Evolutionary conservation across 805 yeast species (phyloP).

Genomic region (Tetrapisispora namnaoensis): DNA sequence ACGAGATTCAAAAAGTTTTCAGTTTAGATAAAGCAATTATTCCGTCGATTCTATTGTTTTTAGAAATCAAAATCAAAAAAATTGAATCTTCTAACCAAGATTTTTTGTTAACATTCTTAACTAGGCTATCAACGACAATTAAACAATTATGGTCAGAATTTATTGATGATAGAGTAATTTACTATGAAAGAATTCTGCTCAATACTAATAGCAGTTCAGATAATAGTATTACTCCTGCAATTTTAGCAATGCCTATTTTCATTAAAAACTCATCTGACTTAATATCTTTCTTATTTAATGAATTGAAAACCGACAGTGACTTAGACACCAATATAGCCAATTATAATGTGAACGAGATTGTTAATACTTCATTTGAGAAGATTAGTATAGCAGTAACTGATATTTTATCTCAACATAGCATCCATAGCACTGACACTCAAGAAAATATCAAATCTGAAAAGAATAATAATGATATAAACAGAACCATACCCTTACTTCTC

Average conservation of each 20-base stretch:
- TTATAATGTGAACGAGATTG: slow-evolving; percentile 2
- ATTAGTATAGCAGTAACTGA: slow-evolving; percentile 4
- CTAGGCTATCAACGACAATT: slow-evolving; percentile 43
- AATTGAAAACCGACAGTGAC: neutral
- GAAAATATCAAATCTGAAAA: neutral
- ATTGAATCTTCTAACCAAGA: slow-evolving; percentile 53
- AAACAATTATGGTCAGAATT: slow-evolving; percentile 49
- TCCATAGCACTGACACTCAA: neutral
- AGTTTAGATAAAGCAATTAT: slow-evolving; percentile 30
- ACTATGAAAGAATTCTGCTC: slow-evolving; percentile 31
- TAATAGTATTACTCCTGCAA: slow-evolving; percentile 36
- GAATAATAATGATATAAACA: slow-evolving; percentile 23
- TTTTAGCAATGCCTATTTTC: slow-evolving; percentile 40
- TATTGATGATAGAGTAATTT: slow-evolving; percentile 42
- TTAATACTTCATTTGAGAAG: slow-evolving; percentile 1
- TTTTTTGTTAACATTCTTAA: slow-evolving; percentile 42
- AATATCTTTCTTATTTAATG: slow-evolving; percentile 24
- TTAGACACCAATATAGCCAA: neutral
- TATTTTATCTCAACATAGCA: slow-evolving; percentile 1
- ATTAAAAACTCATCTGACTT: slow-evolving; percentile 27
- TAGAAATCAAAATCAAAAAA: slow-evolving; percentile 32
- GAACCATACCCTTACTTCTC: slow-evolving; percentile 39
- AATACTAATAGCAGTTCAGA: slow-evolving; percentile 15
- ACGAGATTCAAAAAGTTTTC: slow-evolving; percentile 19
- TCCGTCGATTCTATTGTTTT: slow-evolving; percentile 34